Base-by-base conservation (phyloP, 2,329 filamentous ascomycete genomes). In the Aaosphaeria pasadenensis region DNA sequence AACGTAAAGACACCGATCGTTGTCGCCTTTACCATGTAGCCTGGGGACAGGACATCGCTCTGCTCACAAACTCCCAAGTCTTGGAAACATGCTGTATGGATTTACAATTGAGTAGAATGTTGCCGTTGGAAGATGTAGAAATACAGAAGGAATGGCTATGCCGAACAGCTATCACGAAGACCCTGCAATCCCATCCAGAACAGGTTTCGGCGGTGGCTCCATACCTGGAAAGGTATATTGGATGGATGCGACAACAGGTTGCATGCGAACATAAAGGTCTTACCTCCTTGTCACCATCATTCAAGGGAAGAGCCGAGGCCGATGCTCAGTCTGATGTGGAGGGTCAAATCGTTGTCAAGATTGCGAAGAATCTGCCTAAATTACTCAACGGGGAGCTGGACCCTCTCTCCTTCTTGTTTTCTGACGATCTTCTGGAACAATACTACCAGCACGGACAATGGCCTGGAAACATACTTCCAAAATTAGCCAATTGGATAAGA, bases 331-430 rank as follows among this genome's bases (percentile, higher is more conserved):
- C n/a, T n/a, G 41, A 29, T 7, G 24, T 24, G 11, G 30, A 44
- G 30, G 29, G 28, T 7, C 7, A 7, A 24, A 7, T 40, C 17
- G 7, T 40, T 7, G 24, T 17, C 7, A 28, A 11, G 7, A 38
- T 58, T 9, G 51, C 48, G 1, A 39, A 52, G 11, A 42, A 52
- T 4, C 11, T 52, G 6, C 5, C 28, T 9, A 4, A 42, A 0
- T 32, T 50, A 7, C 17, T 49, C 6, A 35, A 41, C 1, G 44
- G 42, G 0, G 32, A 43, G 13, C 44, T 40, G 5, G n/a, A 28
- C 2, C 30, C 39, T 0, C 42, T 55, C 3, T 35, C 53, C 32
- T 3, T 42, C 11, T 30, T 52, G 39, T 4, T 49, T 11, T 11
- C 44, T 9, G 32, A 46, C 36, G 36, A 49, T 38, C 2, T 50